These are phyloP conservation scores for Termitomyces sp. DNA, from an alignment of 768 basidiomycete genomes.

Conservation along the genomic window DNA sequence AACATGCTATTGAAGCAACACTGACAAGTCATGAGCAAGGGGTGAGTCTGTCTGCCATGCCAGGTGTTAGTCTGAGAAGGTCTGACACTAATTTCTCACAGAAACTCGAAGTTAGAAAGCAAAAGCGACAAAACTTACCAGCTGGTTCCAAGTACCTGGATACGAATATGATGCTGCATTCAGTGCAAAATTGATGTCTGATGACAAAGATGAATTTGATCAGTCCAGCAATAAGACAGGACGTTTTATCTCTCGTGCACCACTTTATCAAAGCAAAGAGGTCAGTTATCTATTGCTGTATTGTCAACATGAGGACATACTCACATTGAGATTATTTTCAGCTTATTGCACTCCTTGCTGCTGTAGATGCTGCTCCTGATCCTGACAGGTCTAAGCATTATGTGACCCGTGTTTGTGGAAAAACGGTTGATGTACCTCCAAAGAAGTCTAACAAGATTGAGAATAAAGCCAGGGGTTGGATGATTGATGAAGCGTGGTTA, in stretches of 20 bases:
- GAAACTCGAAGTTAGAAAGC: neutral
- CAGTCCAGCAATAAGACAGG: neutral
- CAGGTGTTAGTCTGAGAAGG: too few species aligned
- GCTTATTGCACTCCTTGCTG: neutral
- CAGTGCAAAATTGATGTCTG: neutral
- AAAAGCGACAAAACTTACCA: neutral
- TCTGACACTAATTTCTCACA: neutral
- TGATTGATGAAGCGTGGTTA: neutral
- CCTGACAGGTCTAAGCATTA: neutral
- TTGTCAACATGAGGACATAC: neutral
- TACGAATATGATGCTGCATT: neutral
- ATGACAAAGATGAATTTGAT: neutral
- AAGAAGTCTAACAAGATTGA: neutral
- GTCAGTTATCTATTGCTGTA: neutral
- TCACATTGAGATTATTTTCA: neutral
- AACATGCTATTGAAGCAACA: neutral
- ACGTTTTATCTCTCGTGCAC: neutral
- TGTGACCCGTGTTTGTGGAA: neutral
- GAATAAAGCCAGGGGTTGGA: neutral
- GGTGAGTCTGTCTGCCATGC: neutral
- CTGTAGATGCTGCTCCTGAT: neutral
- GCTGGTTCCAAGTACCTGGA: neutral
- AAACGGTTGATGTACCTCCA: neutral
- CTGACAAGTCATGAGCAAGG: neutral
- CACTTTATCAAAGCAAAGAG: neutral